A percentile compares a stretch with the other conserved stretches of the same genome.
phyloP scores from a whole-genome alignment of 169 alveolate species.

The Perkinsus marinus region DNA sequence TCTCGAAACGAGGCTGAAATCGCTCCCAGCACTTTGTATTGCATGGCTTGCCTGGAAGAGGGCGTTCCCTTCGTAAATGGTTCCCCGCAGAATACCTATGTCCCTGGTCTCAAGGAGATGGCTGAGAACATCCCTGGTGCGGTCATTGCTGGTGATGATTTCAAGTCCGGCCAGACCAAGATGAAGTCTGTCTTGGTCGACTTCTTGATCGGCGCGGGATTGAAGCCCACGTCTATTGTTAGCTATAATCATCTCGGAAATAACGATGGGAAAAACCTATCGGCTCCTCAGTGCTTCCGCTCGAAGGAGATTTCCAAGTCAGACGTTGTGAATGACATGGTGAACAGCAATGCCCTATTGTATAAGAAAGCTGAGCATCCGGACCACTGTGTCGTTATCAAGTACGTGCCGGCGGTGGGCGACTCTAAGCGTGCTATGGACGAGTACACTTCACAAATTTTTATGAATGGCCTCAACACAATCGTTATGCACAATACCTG shows the following conservation, averaged over 20 bases:
- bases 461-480: conserved; percentile 67
- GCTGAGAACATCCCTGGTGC: conserved; percentile 54
- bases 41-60: conserved; percentile 67
- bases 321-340: conserved; percentile 68
- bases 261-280: conserved; percentile 74
- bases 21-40: conserved; percentile 64
- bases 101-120: conserved; percentile 59
- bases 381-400: conserved; percentile 72
- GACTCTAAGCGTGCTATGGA: conserved; percentile 78
- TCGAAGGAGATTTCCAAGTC: conserved; percentile 69
- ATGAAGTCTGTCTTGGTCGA: conserved; percentile 66
- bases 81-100: conserved; percentile 77
- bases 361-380: conserved; percentile 44
- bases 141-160: conserved; percentile 71
- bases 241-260: conserved; percentile 78
- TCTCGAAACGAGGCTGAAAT: conserved; percentile 48
- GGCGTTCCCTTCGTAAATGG: conserved; percentile 68
- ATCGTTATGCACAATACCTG: conserved; percentile 66
- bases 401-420: conserved; percentile 74
- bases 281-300: conserved; percentile 58
- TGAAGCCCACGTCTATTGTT: conserved; percentile 65
- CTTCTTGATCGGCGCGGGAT: conserved; percentile 59
- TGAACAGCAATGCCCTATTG: conserved; percentile 53
- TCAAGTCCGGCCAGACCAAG: conserved; percentile 78
- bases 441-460: conserved; percentile 69